A percentile compares a stretch with the other conserved stretches of the same genome.
phyloP scores from a whole-genome alignment of 1,139 yeast species.

The Pichia sp. region DNA sequence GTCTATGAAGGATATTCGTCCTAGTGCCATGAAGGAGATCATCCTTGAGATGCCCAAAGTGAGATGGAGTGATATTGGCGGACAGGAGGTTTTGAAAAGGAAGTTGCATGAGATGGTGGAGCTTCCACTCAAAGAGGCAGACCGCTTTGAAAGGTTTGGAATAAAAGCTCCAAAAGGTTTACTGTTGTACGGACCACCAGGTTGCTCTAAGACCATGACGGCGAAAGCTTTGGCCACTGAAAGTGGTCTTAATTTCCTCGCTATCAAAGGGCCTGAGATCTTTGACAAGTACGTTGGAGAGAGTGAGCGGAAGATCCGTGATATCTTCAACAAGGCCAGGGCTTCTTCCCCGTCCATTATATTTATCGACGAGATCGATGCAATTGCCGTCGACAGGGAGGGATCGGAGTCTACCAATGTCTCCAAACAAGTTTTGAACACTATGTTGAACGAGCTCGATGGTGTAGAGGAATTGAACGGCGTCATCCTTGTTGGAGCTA shows the following conservation, averaged over 20 bases:
- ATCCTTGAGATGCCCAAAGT: slow-evolving; percentile 92
- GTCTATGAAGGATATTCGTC: slow-evolving; percentile 76
- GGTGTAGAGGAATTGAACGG: slow-evolving; percentile 94
- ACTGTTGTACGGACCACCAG: slow-evolving; percentile 90
- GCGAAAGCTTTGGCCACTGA: slow-evolving; percentile 96
- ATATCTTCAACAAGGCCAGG: slow-evolving; percentile 84
- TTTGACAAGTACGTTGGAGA: slow-evolving; percentile 95
- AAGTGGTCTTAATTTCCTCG: slow-evolving; percentile 85
- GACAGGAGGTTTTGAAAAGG: slow-evolving; percentile 76
- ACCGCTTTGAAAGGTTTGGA: slow-evolving; percentile 70
- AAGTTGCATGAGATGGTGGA: slow-evolving; percentile 87
- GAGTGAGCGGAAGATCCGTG: slow-evolving; percentile 83
- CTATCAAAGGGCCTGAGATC: slow-evolving; percentile 94
- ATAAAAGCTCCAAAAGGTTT: slow-evolving; percentile 90
- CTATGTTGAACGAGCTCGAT: slow-evolving; percentile 87
- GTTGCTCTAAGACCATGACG: slow-evolving; percentile 89
- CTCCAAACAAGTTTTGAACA: slow-evolving; percentile 80
- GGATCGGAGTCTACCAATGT: slow-evolving; percentile 61
- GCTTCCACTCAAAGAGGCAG: slow-evolving; percentile 81
- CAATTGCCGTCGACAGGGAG: slow-evolving; percentile 71
- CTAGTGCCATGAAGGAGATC: slow-evolving; percentile 96
- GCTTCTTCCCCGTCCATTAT: slow-evolving; percentile 91
- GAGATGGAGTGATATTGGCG: slow-evolving; percentile 93
- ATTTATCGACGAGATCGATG: slow-evolving; percentile 94
- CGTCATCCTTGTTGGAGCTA: slow-evolving; percentile 90